Base-by-base conservation (phyloP, 345 rosid genomes). In the Erucastrum elatum region DNA sequence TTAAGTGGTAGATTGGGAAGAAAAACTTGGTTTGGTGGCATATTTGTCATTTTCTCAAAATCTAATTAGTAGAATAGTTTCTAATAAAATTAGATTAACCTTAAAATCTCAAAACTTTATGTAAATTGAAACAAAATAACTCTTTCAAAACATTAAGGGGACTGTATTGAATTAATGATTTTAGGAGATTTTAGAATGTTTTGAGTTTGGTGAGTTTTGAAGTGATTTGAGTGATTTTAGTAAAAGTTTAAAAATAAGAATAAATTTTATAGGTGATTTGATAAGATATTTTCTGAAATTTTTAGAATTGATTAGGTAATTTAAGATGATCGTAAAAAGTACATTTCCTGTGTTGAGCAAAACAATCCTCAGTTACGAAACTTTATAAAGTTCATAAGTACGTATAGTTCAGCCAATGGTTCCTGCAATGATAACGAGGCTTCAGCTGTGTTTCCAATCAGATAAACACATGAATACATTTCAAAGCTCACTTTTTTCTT, bases 331-430 rank as follows among this genome's bases (percentile, higher is more conserved):
- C 10, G 11, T 44, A 44, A 0, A 12, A 10, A 44, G 3, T 44
- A 44, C 11, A 10, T 44, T 44, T 44, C 51, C 0, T 44, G 51
- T 44, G n/a, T 12, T 10, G 1, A 44, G 51, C n/a, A 44, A 44
- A 44, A 2, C 51, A 44, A 44, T 44, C 9, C 51, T 44, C 51
- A 44, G 11, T 10, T 44, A 44, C 4, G 51, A 44, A 44, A n/a
- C n/a, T n/a, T n/a, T n/a, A n/a, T n/a, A 11, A 44, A 44, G 51
- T 11, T 44, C 4, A 11, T 11, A 44, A 44, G 12, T 8, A 11
- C n/a, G n/a, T 44, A 55, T 70, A 7, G 29, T 64, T 76, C 62
- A 37, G 65, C 7, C 34, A 51, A 26, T 73, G 82, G 66, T 67
- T 61, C 78, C 16, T 16, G 70, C 26, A 62, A 53, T 26, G 72